Percentiles rank a stretch among this genome's conserved stretches.
These are phyloP conservation scores for Lepidium aucheri DNA, from an alignment of 345 rosid species.

Conservation along the genomic window DNA sequence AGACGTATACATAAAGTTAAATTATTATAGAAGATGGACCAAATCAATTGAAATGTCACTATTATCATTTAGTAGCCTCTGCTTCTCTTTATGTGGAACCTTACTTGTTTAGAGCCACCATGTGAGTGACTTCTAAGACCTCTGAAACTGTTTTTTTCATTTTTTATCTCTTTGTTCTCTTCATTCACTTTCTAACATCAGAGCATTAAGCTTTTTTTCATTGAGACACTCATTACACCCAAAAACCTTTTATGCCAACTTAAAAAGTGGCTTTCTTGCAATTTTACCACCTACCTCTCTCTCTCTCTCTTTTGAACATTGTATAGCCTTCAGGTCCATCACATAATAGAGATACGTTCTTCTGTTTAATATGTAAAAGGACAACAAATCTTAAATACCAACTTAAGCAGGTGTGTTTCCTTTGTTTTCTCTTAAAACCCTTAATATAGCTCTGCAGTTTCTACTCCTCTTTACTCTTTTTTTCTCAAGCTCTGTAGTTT, in stretches of 20 bases:
- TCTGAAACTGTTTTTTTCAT: conserved; percentile 16
- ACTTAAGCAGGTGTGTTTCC: conserved; percentile 5
- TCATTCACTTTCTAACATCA: conserved; percentile 15
- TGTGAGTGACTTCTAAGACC: conserved; percentile 21
- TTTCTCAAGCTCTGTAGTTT: not conserved
- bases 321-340: conserved; percentile 8
- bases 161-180: conserved; percentile 3
- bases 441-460: not conserved
- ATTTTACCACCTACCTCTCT: not conserved
- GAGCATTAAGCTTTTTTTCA: not conserved
- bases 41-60: conserved; percentile 27
- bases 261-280: not conserved
- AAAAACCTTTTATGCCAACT: not conserved
- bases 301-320: not conserved
- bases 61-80: conserved; percentile 26
- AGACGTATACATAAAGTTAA: not conserved
- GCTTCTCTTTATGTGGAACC: conserved; percentile 23
- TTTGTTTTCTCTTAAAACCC: conserved; percentile 6
- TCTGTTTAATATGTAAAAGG: not conserved
- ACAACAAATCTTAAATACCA: conserved; percentile 13
- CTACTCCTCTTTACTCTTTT: not conserved
- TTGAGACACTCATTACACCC: conserved; percentile 9
- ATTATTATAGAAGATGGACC: conserved; percentile 15
- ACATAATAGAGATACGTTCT: conserved; percentile 23
- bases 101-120: conserved; percentile 19